These are phyloP conservation scores for Gaillardinia entomophila DNA, from an alignment of 805 yeast species.

Conservation along the genomic window DNA sequence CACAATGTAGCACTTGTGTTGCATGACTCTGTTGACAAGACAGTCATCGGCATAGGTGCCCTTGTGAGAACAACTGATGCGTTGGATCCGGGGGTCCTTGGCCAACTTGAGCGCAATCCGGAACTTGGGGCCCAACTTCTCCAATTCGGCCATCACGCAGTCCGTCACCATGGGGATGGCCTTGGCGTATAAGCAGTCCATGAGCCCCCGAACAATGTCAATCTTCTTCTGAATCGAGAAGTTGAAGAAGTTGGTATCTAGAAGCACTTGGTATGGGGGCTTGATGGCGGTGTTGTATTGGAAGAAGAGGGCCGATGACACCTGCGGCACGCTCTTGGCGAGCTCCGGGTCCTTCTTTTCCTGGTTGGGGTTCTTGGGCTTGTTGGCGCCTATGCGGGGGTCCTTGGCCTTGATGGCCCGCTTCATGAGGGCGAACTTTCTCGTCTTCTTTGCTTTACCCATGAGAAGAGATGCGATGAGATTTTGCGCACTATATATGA, in stretches of 20 bases:
- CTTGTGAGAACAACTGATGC: slow-evolving; percentile 84
- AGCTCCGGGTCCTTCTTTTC: slow-evolving; percentile 58
- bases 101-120: slow-evolving; percentile 91
- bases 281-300: slow-evolving; percentile 90
- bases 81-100: slow-evolving; percentile 83
- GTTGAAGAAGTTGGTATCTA: slow-evolving; percentile 96
- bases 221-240: slow-evolving; percentile 94
- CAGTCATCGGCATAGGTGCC: slow-evolving; percentile 99
- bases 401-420: slow-evolving; percentile 74
- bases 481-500: not conserved
- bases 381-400: slow-evolving; percentile 46
- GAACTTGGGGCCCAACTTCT: slow-evolving; percentile 90
- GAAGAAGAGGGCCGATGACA: slow-evolving; percentile 90
- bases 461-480: slow-evolving; percentile 27
- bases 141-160: slow-evolving; percentile 97
- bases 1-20: slow-evolving; percentile 94
- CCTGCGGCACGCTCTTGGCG: slow-evolving; percentile 64
- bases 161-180: slow-evolving; percentile 95
- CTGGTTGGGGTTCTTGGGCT: slow-evolving; percentile 28
- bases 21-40: slow-evolving; percentile 84
- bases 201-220: slow-evolving; percentile 92
- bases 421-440: slow-evolving; percentile 93
- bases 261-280: slow-evolving; percentile 96
- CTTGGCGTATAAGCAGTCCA: slow-evolving; percentile 92
- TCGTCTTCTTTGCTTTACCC: slow-evolving; percentile 97